Base-by-base conservation (phyloP, 192 early-diverging fungal species). In the Dissophora ornata region DNA sequence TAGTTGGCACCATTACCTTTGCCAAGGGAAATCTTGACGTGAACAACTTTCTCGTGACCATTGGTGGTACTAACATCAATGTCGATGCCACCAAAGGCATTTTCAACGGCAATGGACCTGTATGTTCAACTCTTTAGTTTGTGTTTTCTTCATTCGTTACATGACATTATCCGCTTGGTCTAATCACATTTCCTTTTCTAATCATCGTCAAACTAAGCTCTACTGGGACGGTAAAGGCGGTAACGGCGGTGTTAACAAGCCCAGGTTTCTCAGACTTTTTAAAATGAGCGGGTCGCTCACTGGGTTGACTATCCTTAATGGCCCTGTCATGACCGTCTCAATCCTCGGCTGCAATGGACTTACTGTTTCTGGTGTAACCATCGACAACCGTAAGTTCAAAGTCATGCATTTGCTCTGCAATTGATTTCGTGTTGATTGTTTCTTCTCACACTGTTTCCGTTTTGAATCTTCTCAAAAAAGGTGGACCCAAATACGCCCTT, bases 211-310 rank as follows among this genome's bases (percentile, higher is more conserved):
- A 49, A 21, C 21, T 38, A 38, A 65, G 63, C 25, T 41, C n/a
- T 83, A 70, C 58, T 83, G 75, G 77, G 81, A 83, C 24, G 82
- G 82, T 12, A 83, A 83, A 45, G 82, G 82, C 36, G 48, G 58
- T 32, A 83, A 83, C 54, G 69, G 81, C n/a, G 82, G 82, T 22
- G 55, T 68, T 28, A 55, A 58, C 18, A 83, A 83, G 58, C 82
- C 82, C 44, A 77, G 68, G 54, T 69, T 77, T 46, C 26, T 77
- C 73, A 67, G 62, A 62, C 68, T 70, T 41, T 25, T 15, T 22
- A 51, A 62, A 8, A 58, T 70, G 55, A 74, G 58, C 19, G 69
- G 69, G 19, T 50, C 82, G 13, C 41, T 84, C 45, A n/a, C n/a
- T n/a, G n/a, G n/a, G n/a, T n/a, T n/a, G n/a, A n/a, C n/a, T n/a